Evolutionary conservation across 139 green algal genomes (phyloP).

Genomic region (Pleodorina starrii): DNA sequence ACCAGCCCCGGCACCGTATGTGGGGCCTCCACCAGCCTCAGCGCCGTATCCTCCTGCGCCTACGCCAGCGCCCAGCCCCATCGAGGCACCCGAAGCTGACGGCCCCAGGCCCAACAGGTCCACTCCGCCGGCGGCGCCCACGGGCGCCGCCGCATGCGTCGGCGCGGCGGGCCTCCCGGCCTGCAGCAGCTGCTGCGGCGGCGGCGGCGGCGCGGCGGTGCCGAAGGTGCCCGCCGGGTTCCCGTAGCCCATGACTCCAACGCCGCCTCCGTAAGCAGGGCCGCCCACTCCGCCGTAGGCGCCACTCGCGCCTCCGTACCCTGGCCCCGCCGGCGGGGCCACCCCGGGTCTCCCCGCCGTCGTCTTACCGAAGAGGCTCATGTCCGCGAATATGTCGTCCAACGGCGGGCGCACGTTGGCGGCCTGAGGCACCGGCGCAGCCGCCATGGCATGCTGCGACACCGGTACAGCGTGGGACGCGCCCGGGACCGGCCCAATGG

Average conservation of each 20-base stretch:
- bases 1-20: background rate
- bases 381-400: slow-evolving; percentile 48
- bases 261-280: background rate
- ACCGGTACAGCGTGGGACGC: background rate
- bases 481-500: too few species aligned
- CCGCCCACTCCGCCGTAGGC: background rate
- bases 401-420: background rate
- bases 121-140: background rate
- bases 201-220: background rate
- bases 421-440: background rate
- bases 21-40: background rate
- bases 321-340: background rate
- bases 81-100: background rate
- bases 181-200: background rate
- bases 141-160: background rate
- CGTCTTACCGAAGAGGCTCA: slow-evolving; percentile 10
- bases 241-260: background rate
- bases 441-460: background rate
- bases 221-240: background rate
- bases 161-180: too few species aligned
- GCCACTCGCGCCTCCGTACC: background rate
- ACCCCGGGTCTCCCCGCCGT: too few species aligned
- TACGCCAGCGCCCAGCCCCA: background rate
- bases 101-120: background rate
- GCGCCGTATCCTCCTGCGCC: too few species aligned